Evolutionary conservation across 345 rosid species (phyloP).

Genomic region (Aquilaria malaccensis): DNA sequence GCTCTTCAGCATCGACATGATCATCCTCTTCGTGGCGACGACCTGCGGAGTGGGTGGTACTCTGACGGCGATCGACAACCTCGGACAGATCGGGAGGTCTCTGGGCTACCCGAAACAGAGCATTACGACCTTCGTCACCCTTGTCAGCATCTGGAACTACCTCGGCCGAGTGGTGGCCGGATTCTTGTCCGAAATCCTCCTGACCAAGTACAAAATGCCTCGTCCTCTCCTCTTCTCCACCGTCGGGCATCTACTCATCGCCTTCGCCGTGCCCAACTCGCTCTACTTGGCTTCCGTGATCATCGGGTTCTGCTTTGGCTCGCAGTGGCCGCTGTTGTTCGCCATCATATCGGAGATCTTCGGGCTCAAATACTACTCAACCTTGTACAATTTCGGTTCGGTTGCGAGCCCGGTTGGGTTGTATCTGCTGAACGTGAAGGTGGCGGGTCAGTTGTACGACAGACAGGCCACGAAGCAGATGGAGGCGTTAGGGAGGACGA

Average conservation of each 20-base stretch:
- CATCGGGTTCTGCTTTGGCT: conserved; percentile 47
- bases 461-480: conserved; percentile 34
- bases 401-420: conserved; percentile 42
- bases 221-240: conserved; percentile 39
- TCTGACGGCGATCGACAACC: neutral
- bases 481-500: conserved; percentile 15
- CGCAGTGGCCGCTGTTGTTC: conserved; percentile 38
- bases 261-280: conserved; percentile 38
- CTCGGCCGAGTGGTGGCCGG: conserved; percentile 47
- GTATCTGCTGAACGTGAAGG: conserved; percentile 36
- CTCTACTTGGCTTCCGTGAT: conserved; percentile 44
- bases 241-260: conserved; percentile 38
- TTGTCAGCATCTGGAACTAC: conserved; percentile 55
- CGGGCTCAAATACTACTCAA: conserved; percentile 49
- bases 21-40: conserved; percentile 37
- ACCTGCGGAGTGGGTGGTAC: conserved; percentile 45
- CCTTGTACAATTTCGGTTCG: conserved; percentile 36
- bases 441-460: conserved; percentile 44
- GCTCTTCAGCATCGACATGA: conserved; percentile 45
- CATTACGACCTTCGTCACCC: conserved; percentile 38
- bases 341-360: conserved; percentile 50
- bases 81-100: conserved; percentile 40
- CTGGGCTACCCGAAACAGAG: conserved; percentile 35
- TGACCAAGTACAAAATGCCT: conserved; percentile 39
- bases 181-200: conserved; percentile 36